Evolutionary conservation across 2,329 filamentous ascomycete genomes (phyloP).

Genomic region (Geoglossum cookeanum): DNA sequence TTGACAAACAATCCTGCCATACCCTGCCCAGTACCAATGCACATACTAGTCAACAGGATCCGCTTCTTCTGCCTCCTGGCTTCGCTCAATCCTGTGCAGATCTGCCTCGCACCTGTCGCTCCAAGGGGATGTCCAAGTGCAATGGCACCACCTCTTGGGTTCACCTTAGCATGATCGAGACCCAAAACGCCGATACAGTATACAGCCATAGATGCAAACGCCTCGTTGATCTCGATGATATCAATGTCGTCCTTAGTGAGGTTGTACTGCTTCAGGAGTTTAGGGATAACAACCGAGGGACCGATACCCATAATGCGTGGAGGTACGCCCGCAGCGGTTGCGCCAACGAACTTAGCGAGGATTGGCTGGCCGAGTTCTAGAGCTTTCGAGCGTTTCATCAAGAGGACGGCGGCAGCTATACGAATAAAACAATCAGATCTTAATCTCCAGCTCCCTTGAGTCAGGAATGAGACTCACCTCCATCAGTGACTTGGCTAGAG

Average conservation of each 20-base stretch:
- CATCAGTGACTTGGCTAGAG: conserved; percentile 87
- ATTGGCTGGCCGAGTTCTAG: conserved; percentile 75
- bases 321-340: conserved; percentile 71
- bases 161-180: conserved; percentile 70
- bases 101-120: conserved; percentile 83
- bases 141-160: conserved; percentile 92
- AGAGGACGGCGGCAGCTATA: conserved; percentile 59
- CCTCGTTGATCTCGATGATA: conserved; percentile 98
- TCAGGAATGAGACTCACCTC: conserved; percentile 25
- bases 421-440: background rate
- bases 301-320: conserved; percentile 92
- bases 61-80: conserved; percentile 65
- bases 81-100: conserved; percentile 82
- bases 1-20: conserved; percentile 95
- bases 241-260: conserved; percentile 81
- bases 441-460: background rate
- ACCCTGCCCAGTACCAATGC: conserved; percentile 90
- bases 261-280: conserved; percentile 50
- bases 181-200: conserved; percentile 84
- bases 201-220: conserved; percentile 85
- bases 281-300: conserved; percentile 88
- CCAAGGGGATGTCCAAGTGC: conserved; percentile 91
- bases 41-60: conserved; percentile 90
- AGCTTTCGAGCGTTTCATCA: conserved; percentile 92
- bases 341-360: conserved; percentile 79